These are phyloP conservation scores for Mallotus repandus DNA, from an alignment of 441 rosid genomes.

Conservation along the genomic window DNA sequence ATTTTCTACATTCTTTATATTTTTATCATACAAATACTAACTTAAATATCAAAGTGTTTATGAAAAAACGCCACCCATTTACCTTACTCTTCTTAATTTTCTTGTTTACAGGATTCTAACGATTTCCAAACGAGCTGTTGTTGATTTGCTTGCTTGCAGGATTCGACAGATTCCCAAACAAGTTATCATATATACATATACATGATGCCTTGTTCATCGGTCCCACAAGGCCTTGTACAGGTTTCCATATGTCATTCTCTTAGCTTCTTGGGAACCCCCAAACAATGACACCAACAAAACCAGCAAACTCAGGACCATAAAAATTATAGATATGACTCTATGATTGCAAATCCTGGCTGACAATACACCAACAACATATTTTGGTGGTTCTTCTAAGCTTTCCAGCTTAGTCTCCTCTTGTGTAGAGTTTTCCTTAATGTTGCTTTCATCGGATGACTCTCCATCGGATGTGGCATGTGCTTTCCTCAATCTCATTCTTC, in stretches of 20 bases:
- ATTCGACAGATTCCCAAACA: no score
- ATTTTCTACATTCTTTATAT: no score
- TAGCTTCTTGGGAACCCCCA: slow-evolving; percentile 20
- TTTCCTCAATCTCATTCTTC: slow-evolving; percentile 31
- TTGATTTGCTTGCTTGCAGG: no score
- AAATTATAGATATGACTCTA: neutral
- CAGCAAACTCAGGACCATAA: slow-evolving; percentile 26
- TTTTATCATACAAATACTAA: no score
- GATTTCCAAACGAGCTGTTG: no score
- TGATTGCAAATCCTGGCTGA: neutral
- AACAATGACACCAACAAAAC: slow-evolving; percentile 20
- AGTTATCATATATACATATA: no score
- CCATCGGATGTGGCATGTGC: neutral
- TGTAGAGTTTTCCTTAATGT: neutral
- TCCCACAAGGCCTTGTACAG: slow-evolving; percentile 19
- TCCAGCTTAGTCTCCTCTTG: slow-evolving; percentile 8
- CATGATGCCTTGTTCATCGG: neutral
- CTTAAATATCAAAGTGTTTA: no score
- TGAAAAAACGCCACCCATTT: no score
- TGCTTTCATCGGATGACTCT: neutral
- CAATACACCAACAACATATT: slow-evolving; percentile 17
- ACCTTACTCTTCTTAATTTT: no score
- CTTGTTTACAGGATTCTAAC: no score
- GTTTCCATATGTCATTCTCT: neutral
- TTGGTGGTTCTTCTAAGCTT: slow-evolving; percentile 12